Evolutionary conservation across 352 stramenopile species (phyloP).

Genomic region (Phytopythium montanum): DNA sequence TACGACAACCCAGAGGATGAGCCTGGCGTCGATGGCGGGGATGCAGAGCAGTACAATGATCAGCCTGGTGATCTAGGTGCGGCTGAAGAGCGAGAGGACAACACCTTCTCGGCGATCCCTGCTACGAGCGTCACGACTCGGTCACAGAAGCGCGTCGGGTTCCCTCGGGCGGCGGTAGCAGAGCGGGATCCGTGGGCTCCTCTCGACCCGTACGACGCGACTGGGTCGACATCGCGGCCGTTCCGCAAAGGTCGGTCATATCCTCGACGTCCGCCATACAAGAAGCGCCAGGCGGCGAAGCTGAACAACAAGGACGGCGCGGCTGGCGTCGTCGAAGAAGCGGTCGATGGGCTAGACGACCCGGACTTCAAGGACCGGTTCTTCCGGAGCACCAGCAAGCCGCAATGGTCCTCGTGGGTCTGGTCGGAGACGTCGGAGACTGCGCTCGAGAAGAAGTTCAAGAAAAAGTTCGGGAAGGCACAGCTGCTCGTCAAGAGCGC

Average conservation of each 20-base stretch:
- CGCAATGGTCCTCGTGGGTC: constrained; percentile 73
- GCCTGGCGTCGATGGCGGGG: constrained; percentile 3
- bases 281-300: constrained; percentile 19
- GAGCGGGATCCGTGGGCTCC: constrained; percentile 65
- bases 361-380: constrained; percentile 63
- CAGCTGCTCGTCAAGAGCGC: constrained; percentile 48
- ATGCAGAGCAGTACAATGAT: background rate
- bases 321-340: constrained; percentile 30
- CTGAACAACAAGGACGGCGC: constrained; percentile 33
- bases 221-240: constrained; percentile 46
- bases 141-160: constrained; percentile 1
- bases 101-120: background rate
- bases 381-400: constrained; percentile 36
- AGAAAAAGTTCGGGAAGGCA: constrained; percentile 55
- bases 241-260: constrained; percentile 79
- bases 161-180: constrained; percentile 3
- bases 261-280: constrained; percentile 34
- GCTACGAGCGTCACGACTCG: background rate
- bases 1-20: background rate
- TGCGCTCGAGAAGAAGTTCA: constrained; percentile 54
- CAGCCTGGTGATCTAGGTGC: background rate
- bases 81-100: background rate
- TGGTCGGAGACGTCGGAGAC: constrained; percentile 55
- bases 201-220: constrained; percentile 79
- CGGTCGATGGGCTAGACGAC: constrained; percentile 51